Evolutionary conservation across 192 early-diverging fungal species (phyloP).

Genomic region (Oehlia diaphana): DNA sequence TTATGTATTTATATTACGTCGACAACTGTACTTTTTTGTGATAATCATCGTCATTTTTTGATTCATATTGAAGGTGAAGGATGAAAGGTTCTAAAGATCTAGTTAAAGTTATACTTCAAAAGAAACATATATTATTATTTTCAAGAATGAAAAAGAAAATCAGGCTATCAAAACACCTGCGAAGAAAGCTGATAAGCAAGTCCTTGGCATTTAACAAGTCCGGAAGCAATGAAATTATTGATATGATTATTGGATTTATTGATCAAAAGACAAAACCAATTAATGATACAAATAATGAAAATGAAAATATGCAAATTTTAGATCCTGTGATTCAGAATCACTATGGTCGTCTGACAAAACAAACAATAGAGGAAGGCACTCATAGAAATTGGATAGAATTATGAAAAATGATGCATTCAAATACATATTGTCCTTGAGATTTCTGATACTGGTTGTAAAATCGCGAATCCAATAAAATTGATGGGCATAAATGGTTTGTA

Average conservation of each 20-base stretch:
- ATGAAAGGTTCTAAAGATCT: constrained; percentile 44
- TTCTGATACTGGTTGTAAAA: too few relatives aligned
- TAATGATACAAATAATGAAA: too few relatives aligned
- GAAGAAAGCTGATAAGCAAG: constrained; percentile 42
- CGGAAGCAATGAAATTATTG: constrained; percentile 31
- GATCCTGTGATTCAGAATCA: too few relatives aligned
- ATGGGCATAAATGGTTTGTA: not conserved
- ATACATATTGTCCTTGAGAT: too few relatives aligned
- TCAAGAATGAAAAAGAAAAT: constrained; percentile 31
- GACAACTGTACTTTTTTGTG: too few relatives aligned
- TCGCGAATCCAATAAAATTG: too few relatives aligned
- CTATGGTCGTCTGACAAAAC: too few relatives aligned
- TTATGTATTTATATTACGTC: constrained; percentile 12
- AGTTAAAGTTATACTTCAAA: constrained; percentile 45
- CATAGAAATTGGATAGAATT: constrained; percentile 52
- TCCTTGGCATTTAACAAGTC: constrained; percentile 63
- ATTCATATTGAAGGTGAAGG: constrained; percentile 31
- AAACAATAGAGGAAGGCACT: constrained; percentile 42
- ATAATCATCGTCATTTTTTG: not conserved
- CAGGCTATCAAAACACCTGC: constrained; percentile 48
- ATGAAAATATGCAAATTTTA: too few relatives aligned
- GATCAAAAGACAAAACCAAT: too few relatives aligned
- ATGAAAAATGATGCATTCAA: constrained; percentile 6
- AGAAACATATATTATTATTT: too few relatives aligned
- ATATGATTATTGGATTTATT: too few relatives aligned